A percentile compares a stretch with the other conserved stretches of the same genome.
Evolutionary conservation across 1,139 yeast genomes (phyloP).

Genomic region (Nakaseomyces uthaithaninus): DNA sequence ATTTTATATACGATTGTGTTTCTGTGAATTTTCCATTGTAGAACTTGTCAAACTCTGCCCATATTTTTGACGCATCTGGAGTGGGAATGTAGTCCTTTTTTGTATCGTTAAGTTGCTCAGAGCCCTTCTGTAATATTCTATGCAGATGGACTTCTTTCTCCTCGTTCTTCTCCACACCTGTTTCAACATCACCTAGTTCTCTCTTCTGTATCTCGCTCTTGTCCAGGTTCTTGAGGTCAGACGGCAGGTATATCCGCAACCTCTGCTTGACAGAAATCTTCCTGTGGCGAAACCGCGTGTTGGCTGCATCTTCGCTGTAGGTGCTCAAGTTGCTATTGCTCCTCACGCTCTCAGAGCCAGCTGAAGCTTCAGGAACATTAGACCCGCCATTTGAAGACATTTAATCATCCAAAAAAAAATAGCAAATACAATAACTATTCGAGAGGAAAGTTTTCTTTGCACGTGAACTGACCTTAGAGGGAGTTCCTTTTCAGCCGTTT

Average conservation of each 20-base stretch:
- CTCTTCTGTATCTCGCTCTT: conserved; percentile 63
- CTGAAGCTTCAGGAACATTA: conserved; percentile 6
- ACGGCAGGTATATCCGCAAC: conserved; percentile 68
- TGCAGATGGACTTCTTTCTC: conserved; percentile 96
- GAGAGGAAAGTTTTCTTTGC: no score
- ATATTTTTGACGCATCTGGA: conserved; percentile 82
- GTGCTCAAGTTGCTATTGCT: conserved; percentile 4
- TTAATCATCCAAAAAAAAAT: conserved; percentile 4
- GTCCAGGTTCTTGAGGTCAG: conserved; percentile 74
- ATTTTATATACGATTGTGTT: conserved; percentile 76
- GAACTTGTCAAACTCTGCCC: conserved; percentile 70
- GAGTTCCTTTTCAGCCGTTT: no score
- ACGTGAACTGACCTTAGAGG: no score
- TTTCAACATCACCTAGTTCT: conserved; percentile 82
- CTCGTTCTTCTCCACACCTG: conserved; percentile 97
- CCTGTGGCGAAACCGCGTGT: conserved; percentile 73
- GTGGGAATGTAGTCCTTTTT: conserved; percentile 85
- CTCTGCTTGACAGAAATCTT: conserved; percentile 87
- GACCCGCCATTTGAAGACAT: conserved; percentile 7
- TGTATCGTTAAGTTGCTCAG: conserved; percentile 31
- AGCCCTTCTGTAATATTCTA: conserved; percentile 46
- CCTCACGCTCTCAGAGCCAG: conserved; percentile 7
- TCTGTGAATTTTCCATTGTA: conserved; percentile 60
- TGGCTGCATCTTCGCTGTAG: conserved; percentile 10
- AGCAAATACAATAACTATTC: neutral